A percentile compares a stretch with the other conserved stretches of the same genome.
These are phyloP conservation scores for Aspergillus hiratsukae DNA, from an alignment of 2,329 filamentous ascomycete species.

Conservation along the genomic window DNA sequence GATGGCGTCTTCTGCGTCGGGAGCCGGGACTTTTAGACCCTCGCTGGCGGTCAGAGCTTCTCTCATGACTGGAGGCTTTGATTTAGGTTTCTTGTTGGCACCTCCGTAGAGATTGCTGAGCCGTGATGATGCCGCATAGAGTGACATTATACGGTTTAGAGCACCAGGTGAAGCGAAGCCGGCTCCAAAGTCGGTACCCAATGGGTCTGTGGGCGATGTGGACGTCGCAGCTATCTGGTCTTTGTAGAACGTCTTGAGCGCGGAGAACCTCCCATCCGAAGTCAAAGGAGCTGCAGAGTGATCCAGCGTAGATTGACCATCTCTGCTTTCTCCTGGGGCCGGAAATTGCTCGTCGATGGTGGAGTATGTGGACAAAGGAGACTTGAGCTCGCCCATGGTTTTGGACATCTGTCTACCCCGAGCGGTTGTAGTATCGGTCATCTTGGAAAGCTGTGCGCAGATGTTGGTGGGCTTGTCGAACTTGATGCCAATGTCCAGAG, in stretches of 20 bases:
- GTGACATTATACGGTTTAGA: constrained; percentile 81
- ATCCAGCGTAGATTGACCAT: constrained; percentile 29
- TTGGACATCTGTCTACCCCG: constrained; percentile 37
- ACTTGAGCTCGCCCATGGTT: constrained; percentile 34
- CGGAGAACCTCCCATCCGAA: constrained; percentile 66
- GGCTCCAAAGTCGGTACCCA: constrained; percentile 45
- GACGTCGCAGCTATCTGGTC: constrained; percentile 65
- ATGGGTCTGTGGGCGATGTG: constrained; percentile 47
- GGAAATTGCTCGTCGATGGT: constrained; percentile 31
- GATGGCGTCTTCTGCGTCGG: constrained; percentile 56
- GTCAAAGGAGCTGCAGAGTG: constrained; percentile 43
- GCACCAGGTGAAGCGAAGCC: constrained; percentile 71
- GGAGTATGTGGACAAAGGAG: constrained; percentile 33
- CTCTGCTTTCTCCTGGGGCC: constrained; percentile 22
- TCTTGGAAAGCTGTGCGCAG: constrained; percentile 68
- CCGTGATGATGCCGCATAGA: constrained; percentile 62
- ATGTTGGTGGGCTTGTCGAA: constrained; percentile 89
- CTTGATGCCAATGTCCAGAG: constrained; percentile 80
- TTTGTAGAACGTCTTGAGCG: constrained; percentile 76
- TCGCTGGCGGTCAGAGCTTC: constrained; percentile 69
- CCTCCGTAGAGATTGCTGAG: constrained; percentile 52
- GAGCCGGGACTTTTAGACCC: constrained; percentile 61
- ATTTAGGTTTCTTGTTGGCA: constrained; percentile 58
- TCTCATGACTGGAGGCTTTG: constrained; percentile 69
- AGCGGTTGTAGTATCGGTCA: constrained; percentile 50